These are phyloP conservation scores for Somion occarium DNA, from an alignment of 1,284 basidiomycete species.

Conservation along the genomic window DNA sequence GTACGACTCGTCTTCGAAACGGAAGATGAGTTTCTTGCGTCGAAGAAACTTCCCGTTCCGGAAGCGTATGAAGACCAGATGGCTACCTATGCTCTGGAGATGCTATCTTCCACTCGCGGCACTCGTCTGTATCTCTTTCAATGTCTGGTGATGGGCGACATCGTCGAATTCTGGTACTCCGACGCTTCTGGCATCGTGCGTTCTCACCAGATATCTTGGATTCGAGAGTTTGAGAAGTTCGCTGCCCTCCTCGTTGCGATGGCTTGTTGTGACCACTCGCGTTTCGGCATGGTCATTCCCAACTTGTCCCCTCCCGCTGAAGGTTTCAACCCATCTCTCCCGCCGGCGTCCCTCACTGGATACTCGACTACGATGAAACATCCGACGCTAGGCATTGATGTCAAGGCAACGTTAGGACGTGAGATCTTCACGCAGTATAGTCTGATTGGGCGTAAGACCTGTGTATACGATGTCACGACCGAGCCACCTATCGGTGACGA, in stretches of 20 bases:
- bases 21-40: too few relatives aligned
- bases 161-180: constrained; percentile 5
- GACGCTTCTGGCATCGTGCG: constrained; percentile 4
- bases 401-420: background rate
- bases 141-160: background rate
- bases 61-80: background rate
- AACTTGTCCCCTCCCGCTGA: background rate
- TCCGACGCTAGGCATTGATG: background rate
- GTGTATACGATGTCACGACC: constrained; percentile 5
- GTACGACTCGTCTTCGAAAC: too few relatives aligned
- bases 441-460: background rate
- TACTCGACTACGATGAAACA: background rate
- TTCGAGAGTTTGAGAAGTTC: constrained; percentile 7
- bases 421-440: constrained; percentile 4
- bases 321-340: background rate
- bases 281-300: background rate
- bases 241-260: constrained; percentile 5
- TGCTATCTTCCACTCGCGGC: background rate
- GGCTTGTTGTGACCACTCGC: background rate
- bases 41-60: background rate
- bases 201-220: background rate
- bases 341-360: background rate
- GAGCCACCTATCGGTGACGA: background rate
- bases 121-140: background rate
- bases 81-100: background rate